Evolutionary conservation across 768 basidiomycete genomes (phyloP).

Genomic region (Podaxis sp.): DNA sequence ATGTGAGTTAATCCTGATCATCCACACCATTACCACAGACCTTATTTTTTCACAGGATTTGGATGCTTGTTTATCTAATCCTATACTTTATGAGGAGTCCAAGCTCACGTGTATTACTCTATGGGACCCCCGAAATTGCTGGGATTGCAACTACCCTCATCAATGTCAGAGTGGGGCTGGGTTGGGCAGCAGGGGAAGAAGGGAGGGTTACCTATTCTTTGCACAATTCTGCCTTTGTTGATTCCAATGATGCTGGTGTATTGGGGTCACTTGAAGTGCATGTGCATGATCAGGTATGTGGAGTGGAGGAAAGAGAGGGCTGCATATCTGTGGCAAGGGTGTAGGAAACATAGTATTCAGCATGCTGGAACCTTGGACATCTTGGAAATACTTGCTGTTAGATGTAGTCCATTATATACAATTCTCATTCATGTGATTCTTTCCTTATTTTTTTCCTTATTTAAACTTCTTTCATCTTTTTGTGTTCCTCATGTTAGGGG

Average conservation of each 20-base stretch:
- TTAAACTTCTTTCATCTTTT: too few relatives aligned
- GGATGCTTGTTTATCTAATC: neutral
- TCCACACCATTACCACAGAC: neutral
- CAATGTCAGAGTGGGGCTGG: neutral
- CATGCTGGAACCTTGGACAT: too few relatives aligned
- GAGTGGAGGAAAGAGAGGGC: too few relatives aligned
- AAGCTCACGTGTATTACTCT: neutral
- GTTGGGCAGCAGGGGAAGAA: constrained; percentile 6
- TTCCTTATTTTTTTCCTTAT: too few relatives aligned
- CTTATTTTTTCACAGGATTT: neutral
- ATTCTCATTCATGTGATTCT: too few relatives aligned
- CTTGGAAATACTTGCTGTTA: too few relatives aligned
- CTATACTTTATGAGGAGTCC: neutral
- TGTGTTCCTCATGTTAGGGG: too few relatives aligned
- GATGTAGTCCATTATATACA: too few relatives aligned
- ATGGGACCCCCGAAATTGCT: neutral
- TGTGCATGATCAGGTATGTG: too few relatives aligned
- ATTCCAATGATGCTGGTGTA: neutral
- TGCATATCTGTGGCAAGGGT: too few relatives aligned
- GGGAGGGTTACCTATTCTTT: neutral
- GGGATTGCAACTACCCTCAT: neutral
- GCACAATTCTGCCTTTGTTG: neutral
- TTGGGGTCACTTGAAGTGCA: too few relatives aligned
- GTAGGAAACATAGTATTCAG: too few relatives aligned
- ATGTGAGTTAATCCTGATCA: constrained; percentile 7